A percentile compares a stretch with the other conserved stretches of the same genome.
Conservation (phyloP, 2,329 filamentous ascomycete species). For the Diaporthe sp. region DNA sequence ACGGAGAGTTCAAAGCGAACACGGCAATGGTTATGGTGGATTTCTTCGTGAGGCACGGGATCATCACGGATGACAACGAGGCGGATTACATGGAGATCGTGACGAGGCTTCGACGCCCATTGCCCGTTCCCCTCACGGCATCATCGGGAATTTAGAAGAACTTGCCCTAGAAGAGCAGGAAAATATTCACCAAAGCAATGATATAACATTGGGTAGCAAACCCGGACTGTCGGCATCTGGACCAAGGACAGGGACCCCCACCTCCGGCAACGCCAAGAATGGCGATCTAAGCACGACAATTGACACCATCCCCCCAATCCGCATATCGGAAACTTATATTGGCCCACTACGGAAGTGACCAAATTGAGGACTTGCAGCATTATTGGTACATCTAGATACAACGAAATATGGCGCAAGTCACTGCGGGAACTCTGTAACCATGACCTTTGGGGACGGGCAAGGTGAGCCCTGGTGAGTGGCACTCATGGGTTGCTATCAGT, state of each 20-base stretch:
- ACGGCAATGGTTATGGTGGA: slow-evolving; percentile 83
- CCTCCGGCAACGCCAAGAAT: slow-evolving; percentile 8
- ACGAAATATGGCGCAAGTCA: neutral
- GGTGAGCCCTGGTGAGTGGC: neutral
- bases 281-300: slow-evolving; percentile 28
- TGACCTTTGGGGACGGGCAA: neutral
- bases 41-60: slow-evolving; percentile 83
- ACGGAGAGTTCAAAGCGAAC: slow-evolving; percentile 86
- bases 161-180: neutral
- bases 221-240: neutral
- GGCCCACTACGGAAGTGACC: slow-evolving; percentile 16
- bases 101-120: slow-evolving; percentile 56
- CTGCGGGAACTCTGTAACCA: neutral
- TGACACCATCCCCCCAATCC: slow-evolving; percentile 29
- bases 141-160: neutral
- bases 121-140: slow-evolving; percentile 54
- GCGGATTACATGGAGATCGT: slow-evolving; percentile 78
- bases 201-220: neutral
- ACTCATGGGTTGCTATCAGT: neutral
- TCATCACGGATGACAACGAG: slow-evolving; percentile 80
- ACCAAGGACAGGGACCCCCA: neutral
- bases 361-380: neutral
- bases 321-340: slow-evolving; percentile 17
- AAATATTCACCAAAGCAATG: neutral
- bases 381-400: slow-evolving; percentile 1